A percentile compares a stretch with the other conserved stretches of the same genome.
These are phyloP conservation scores for Mucor sp. DNA, from an alignment of 371 early-diverging fungal species.

Conservation along the genomic window DNA sequence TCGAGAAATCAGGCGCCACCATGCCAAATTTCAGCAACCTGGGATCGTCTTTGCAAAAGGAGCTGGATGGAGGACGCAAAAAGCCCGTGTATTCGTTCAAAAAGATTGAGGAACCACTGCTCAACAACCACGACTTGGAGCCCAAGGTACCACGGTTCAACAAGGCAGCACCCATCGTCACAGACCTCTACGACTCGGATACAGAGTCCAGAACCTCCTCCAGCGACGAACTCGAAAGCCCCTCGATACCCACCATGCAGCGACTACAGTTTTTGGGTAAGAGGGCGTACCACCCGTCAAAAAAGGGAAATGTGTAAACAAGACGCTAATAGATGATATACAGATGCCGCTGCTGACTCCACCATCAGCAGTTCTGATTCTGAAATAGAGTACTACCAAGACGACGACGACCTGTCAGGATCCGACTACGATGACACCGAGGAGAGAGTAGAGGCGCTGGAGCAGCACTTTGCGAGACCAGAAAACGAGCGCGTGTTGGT, in stretches of 20 bases:
- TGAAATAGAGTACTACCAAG: slow-evolving; percentile 11
- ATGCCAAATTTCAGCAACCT: slow-evolving; percentile 87
- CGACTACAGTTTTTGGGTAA: slow-evolving; percentile 9
- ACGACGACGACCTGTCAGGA: background rate
- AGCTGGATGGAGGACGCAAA: slow-evolving; percentile 39
- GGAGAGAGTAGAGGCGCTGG: slow-evolving; percentile 7
- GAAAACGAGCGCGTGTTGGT: slow-evolving; percentile 13
- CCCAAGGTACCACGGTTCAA: background rate
- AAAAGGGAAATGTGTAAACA: background rate
- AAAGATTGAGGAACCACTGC: slow-evolving; percentile 20
- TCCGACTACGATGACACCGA: slow-evolving; percentile 4
- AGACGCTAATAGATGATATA: background rate
- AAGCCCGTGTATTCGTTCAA: slow-evolving; percentile 5
- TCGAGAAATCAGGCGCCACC: slow-evolving; percentile 77
- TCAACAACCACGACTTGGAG: background rate
- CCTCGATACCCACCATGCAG: slow-evolving; percentile 11
- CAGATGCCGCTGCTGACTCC: slow-evolving; percentile 12
- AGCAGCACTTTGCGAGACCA: slow-evolving; percentile 12
- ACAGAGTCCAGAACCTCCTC: slow-evolving; percentile 18
- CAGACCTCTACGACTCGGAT: slow-evolving; percentile 22
- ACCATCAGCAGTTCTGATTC: slow-evolving; percentile 16
- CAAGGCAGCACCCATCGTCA: slow-evolving; percentile 4
- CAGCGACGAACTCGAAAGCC: slow-evolving; percentile 9
- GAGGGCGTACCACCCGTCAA: too few species aligned
- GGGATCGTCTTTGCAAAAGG: slow-evolving; percentile 71